A percentile compares a stretch with the other conserved stretches of the same genome.
Conservation (phyloP, 2,329 filamentous ascomycete species). For the Alternaria postmessia region DNA sequence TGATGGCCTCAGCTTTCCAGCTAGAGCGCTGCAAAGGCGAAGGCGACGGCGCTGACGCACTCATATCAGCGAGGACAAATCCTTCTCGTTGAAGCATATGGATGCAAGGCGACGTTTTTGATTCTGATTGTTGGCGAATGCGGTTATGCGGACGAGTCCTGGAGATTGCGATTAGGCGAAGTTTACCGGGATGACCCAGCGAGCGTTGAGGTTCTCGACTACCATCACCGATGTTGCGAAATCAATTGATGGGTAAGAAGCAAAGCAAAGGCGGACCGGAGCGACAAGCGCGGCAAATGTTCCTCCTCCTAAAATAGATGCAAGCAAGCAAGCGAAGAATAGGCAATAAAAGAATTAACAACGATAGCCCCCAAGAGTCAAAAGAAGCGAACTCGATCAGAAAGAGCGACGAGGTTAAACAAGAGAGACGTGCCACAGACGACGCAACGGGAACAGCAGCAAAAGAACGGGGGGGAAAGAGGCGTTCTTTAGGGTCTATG, state of each 20-base stretch:
- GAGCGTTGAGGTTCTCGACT: slow-evolving; percentile 22
- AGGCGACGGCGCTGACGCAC: slow-evolving; percentile 32
- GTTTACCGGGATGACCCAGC: slow-evolving; percentile 33
- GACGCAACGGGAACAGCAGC: slow-evolving; percentile 7
- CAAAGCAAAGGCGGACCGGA: slow-evolving; percentile 1
- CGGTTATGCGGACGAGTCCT: slow-evolving; percentile 26
- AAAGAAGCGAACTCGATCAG: slow-evolving; percentile 21
- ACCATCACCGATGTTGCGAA: slow-evolving; percentile 25
- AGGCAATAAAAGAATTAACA: slow-evolving; percentile 17
- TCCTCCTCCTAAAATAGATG: slow-evolving; percentile 9
- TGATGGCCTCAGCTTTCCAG: slow-evolving; percentile 52
- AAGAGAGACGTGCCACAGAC: slow-evolving; percentile 25
- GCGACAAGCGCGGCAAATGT: slow-evolving; percentile 7
- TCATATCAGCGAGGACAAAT: slow-evolving; percentile 43
- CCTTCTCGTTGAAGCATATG: slow-evolving; percentile 47
- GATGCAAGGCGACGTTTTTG: slow-evolving; percentile 24
- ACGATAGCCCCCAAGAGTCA: slow-evolving; percentile 16
- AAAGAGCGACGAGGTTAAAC: slow-evolving; percentile 40
- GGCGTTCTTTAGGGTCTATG: slow-evolving; percentile 15
- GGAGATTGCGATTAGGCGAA: slow-evolving; percentile 35
- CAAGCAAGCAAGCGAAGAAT: slow-evolving; percentile 1
- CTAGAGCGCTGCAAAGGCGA: slow-evolving; percentile 43
- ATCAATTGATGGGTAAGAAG: slow-evolving; percentile 3
- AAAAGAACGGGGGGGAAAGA: slow-evolving; percentile 4
- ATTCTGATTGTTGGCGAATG: slow-evolving; percentile 18